Base-by-base conservation (phyloP, 495 filamentous ascomycete species). In the Zalerion maritima region DNA sequence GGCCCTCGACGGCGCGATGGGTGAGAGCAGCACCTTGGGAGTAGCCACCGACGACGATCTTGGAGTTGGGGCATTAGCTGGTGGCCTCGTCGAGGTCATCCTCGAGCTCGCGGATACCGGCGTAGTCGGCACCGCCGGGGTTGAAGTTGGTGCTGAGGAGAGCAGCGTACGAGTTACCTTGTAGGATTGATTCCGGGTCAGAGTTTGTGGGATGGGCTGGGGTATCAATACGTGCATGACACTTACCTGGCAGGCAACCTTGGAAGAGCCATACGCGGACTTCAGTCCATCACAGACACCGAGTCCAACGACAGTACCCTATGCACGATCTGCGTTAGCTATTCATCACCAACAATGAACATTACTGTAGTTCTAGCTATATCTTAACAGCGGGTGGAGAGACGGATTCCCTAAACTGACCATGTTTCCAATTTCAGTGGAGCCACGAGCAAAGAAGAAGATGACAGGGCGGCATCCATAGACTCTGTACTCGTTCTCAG, bases 1-100 rank as follows among this genome's bases (percentile, higher is more conserved):
- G 52, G 8, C 45, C 31, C 25, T 59, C 47, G 30, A 70, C 52
- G 1, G 67, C 55, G 26, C 49, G 55, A 32, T 67, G 58, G 28
- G 60, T 57, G 24, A 75, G 50, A 14, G 69, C 67, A 3, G 67
- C 65, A 22, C 70, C 70, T 46, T 73, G 69, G 40, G 62, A 63
- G 38, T 58, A 58, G 1, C 54, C 47, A 22, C 46, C 48, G n/a
- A 52, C 41, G 0, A 58, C 52, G 14, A 60, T 37, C 31, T 54
- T 49, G n/a, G 55, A 42, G 7, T 28, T 29, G 21, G 55, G 50
- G 22, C 55, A 60, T 13, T 46, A 31, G 11, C 40, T 32, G 25
- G 45, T 46, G 12, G 52, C 54, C 14, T 49, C 20, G 10, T 31
- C 36, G 31, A 60, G 43, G 4, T 56, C 38, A 11, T 36, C 42